Evolutionary conservation across 371 early-diverging fungal genomes (phyloP), one percentile per base, ranked within the genome.

Genomic region (Mucor piriformis): DNA sequence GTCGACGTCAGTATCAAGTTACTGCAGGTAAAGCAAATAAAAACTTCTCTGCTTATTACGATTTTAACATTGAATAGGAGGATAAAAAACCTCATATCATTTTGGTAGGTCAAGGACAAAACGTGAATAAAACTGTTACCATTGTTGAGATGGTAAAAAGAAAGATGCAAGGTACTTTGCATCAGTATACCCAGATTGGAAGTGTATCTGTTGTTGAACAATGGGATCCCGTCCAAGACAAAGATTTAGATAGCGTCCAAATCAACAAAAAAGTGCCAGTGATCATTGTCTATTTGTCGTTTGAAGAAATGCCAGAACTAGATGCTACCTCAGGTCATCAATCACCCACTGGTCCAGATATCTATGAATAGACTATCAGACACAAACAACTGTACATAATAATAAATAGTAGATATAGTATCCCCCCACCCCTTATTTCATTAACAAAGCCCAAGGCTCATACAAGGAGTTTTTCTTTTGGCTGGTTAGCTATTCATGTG

Each of bases 71-170:
- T 5, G 12, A 29, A 24, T 23, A 66, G 59, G 59, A 70, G 20
- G 44, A 75, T 20, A 60, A 61, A 24, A 53, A 66, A 29, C 32
- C 54, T 1, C 54, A 52, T 21, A 69, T 77, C 38, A 60, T 77
- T 3, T 8, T 81, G 6, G 66, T 71, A 2, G 78, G 81, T 0
- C 73, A 83, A 53, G 87, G 87, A 1, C 69, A 67, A 29, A 63
- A 73, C 23, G 74, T 89, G 47, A 83, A 83, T 57, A 86, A 86
- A 35, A 80, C 87, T 20, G 86, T 89, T 0, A 82, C 87, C 0
- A 83, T 89, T 3, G 83, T 80, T 10, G 89, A 89, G 54, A 85
- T 89, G 49, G 73, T 84, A 18, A 89, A 87, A 48, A 73, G 89
- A 46, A 63, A 75, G 11, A 69, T 82, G 73, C 76, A 79, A 50